A percentile compares a stretch with the other conserved stretches of the same genome.
Conservation (phyloP, 2,329 filamentous ascomycete genomes). For the Mycosphaerella arachidis region DNA sequence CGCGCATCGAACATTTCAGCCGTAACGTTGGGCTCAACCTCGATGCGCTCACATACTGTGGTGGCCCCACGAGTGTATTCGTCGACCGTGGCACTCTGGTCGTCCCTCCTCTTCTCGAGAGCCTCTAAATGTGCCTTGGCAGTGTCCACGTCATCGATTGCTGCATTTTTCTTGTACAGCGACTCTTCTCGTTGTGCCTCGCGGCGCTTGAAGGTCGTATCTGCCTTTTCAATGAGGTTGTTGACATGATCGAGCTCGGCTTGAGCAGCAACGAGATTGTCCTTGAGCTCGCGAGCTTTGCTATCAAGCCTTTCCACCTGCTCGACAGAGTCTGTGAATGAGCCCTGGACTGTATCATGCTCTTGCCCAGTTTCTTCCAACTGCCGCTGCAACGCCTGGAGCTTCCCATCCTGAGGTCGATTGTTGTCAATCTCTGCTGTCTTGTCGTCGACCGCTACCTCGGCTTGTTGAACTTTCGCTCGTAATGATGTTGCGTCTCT, state of each 20-base stretch:
- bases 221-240: conserved; percentile 29
- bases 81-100: conserved; percentile 28
- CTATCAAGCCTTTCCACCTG: conserved; percentile 44
- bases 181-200: conserved; percentile 33
- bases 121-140: conserved; percentile 30
- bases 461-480: conserved; percentile 54
- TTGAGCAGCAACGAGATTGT: conserved; percentile 30
- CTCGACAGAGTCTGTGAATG: conserved; percentile 47
- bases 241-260: conserved; percentile 24
- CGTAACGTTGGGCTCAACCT: conserved; percentile 31
- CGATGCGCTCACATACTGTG: conserved; percentile 24
- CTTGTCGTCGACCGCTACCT: conserved; percentile 61
- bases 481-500: conserved; percentile 48
- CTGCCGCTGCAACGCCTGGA: conserved; percentile 42
- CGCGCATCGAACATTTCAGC: conserved; percentile 28
- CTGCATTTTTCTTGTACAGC: conserved; percentile 41
- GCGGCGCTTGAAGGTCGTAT: conserved; percentile 29
- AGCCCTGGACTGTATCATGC: conserved; percentile 38
- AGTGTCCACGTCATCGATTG: conserved; percentile 33
- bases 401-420: conserved; percentile 56
- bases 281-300: conserved; percentile 29
- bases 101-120: conserved; percentile 28
- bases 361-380: conserved; percentile 56
- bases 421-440: conserved; percentile 60
- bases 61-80: conserved; percentile 21